phyloP scores from a whole-genome alignment of 2,329 filamentous ascomycete genomes.

The Cladosporium sphaerospermum region DNA sequence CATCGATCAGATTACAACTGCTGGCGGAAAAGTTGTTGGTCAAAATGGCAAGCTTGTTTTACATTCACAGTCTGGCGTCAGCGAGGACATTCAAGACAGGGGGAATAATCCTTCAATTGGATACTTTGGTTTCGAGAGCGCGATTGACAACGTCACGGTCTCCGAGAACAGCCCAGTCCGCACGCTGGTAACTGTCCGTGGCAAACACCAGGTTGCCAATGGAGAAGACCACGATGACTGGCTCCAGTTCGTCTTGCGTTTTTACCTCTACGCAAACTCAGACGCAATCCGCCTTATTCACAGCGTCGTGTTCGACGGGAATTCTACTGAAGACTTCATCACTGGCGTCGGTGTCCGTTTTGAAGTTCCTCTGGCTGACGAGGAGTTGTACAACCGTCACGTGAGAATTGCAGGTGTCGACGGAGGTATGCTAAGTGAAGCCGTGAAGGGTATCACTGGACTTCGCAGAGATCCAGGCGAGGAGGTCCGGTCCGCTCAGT shows the following conservation, averaged over 20 bases:
- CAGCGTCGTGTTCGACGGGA: constrained; percentile 51
- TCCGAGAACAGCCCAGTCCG: constrained; percentile 38
- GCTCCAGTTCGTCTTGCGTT: constrained; percentile 51
- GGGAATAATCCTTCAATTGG: constrained; percentile 33
- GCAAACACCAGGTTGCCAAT: constrained; percentile 31
- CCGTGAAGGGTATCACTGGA: constrained; percentile 55
- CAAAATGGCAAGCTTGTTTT: constrained; percentile 43
- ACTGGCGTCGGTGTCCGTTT: constrained; percentile 51
- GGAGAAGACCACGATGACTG: constrained; percentile 39
- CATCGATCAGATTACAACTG: constrained; percentile 26
- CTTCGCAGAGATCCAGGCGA: constrained; percentile 50
- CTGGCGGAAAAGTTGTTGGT: constrained; percentile 36
- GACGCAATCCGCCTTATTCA: constrained; percentile 51
- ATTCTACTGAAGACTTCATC: constrained; percentile 47
- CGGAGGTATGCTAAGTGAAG: constrained; percentile 52
- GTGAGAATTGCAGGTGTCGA: constrained; percentile 51
- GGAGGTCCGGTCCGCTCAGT: constrained; percentile 45
- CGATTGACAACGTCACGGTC: constrained; percentile 47
- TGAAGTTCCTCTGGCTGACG: constrained; percentile 47
- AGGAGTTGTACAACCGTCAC: constrained; percentile 54
- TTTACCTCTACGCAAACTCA: constrained; percentile 55
- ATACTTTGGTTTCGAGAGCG: constrained; percentile 44
- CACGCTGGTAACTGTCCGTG: constrained; percentile 43
- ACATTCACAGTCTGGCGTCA: constrained; percentile 45
- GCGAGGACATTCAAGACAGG: constrained; percentile 34